Percentiles rank a stretch among this genome's conserved stretches.
Evolutionary conservation across 805 yeast species (phyloP).

Genomic region (Tetrapisispora nanseiensis): DNA sequence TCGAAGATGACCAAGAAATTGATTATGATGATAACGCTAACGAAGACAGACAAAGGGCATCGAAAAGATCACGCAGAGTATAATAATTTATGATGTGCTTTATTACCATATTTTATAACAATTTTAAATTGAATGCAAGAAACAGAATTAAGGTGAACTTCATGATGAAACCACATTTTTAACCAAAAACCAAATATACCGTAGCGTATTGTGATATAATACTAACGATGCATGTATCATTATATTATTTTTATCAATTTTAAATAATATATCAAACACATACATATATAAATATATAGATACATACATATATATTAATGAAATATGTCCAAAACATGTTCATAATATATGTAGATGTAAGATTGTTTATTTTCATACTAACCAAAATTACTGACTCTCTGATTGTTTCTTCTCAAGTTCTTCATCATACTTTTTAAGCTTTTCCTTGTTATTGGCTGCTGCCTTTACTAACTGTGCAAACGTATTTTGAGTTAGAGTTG

Average conservation of each 20-base stretch:
- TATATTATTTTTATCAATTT: too few relatives aligned
- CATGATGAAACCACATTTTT: too few relatives aligned
- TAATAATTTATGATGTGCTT: too few relatives aligned
- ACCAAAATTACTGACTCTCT: not conserved
- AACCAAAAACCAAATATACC: too few relatives aligned
- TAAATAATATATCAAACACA: too few relatives aligned
- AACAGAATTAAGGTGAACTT: too few relatives aligned
- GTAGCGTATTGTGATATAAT: too few relatives aligned
- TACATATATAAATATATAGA: too few relatives aligned
- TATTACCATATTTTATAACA: not conserved
- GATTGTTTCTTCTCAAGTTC: not conserved
- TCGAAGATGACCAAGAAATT: conserved; percentile 7
- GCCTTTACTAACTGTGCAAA: conserved; percentile 65
- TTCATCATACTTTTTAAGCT: conserved; percentile 19
- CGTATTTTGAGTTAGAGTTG: conserved; percentile 40
- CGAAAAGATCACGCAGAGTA: conserved; percentile 9
- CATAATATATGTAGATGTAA: not conserved
- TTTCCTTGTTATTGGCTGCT: conserved; percentile 51
- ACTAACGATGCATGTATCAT: too few relatives aligned
- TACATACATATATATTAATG: too few relatives aligned
- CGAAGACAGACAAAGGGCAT: conserved; percentile 4
- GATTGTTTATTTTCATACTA: not conserved
- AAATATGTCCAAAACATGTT: too few relatives aligned
- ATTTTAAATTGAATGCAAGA: too few relatives aligned
- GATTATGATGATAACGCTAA: conserved; percentile 4